phyloP scores from a whole-genome alignment of 306 rosid species.

The peach (Prunus persica) region DNA sequence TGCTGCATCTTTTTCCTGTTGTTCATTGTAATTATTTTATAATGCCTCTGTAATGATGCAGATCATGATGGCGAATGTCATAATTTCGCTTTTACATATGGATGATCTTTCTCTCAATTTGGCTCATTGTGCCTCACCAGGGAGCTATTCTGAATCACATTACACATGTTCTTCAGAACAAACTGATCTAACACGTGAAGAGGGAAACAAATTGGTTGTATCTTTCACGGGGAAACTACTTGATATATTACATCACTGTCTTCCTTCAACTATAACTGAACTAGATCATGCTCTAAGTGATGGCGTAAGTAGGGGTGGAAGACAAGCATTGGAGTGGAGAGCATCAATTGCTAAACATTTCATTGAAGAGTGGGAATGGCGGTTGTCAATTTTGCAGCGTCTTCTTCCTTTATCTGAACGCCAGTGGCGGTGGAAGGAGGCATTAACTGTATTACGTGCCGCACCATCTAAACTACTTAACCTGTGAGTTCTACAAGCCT shows the following conservation, averaged over 20 bases:
- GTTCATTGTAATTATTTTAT: conserved; percentile 2
- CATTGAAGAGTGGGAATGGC: conserved; percentile 99
- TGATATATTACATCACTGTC: conserved; percentile 57
- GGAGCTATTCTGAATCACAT: conserved; percentile 40
- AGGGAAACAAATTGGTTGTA: conserved; percentile 79
- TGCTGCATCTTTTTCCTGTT: conserved; percentile 12
- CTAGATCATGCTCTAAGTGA: conserved; percentile 52
- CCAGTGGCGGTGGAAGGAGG: conserved; percentile 98
- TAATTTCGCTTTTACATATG: conserved; percentile 84
- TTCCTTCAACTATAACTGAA: conserved; percentile 60
- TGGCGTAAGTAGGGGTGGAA: conserved; percentile 50
- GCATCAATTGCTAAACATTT: conserved; percentile 67
- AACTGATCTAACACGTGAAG: conserved; percentile 49
- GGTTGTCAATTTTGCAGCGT: conserved; percentile 93
- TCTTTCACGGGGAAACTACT: conserved; percentile 70
- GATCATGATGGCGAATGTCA: conserved; percentile 82
- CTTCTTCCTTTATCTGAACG: conserved; percentile 92
- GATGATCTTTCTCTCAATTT: conserved; percentile 69
- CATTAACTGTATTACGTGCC: conserved; percentile 84
- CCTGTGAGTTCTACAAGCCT: conserved; percentile 64
- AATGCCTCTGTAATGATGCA: conserved; percentile 32
- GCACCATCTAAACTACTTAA: conserved; percentile 94
- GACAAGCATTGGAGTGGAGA: conserved; percentile 92
- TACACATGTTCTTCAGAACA: conserved; percentile 41
- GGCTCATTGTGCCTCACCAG: conserved; percentile 53